These are phyloP conservation scores for Ganoderma meredithae DNA, from an alignment of 1,284 basidiomycete species.

Conservation along the genomic window DNA sequence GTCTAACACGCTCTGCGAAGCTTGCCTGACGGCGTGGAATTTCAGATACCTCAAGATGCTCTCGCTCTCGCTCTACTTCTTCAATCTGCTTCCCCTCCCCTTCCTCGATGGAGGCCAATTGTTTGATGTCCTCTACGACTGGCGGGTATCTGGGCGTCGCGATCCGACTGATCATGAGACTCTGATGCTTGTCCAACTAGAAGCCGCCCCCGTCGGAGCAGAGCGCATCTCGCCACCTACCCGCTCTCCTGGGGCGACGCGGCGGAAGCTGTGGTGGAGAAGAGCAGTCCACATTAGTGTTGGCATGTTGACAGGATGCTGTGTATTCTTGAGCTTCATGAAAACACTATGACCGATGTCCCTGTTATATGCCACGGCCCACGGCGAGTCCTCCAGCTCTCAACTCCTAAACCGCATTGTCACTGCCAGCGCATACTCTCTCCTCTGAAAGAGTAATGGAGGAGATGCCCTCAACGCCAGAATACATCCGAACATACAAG, in stretches of 20 bases:
- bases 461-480: too few relatives aligned
- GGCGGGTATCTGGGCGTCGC: neutral
- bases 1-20: neutral
- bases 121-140: slow-evolving; percentile 39
- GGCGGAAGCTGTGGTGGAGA: neutral
- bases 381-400: too few relatives aligned
- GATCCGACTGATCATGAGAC: neutral
- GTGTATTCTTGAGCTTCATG: slow-evolving; percentile 18
- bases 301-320: slow-evolving; percentile 9
- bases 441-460: too few relatives aligned
- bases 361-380: neutral
- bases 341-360: neutral
- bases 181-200: slow-evolving; percentile 10
- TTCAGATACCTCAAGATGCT: slow-evolving; percentile 67
- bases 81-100: slow-evolving; percentile 75
- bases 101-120: slow-evolving; percentile 68
- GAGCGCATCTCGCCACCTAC: neutral
- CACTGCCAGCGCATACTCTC: too few relatives aligned
- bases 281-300: slow-evolving; percentile 14
- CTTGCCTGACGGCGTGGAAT: neutral
- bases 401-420: too few relatives aligned
- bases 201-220: slow-evolving; percentile 5
- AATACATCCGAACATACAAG: too few relatives aligned
- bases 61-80: slow-evolving; percentile 72
- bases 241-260: neutral